A percentile compares a stretch with the other conserved stretches of the same genome.
Evolutionary conservation across 2,329 filamentous ascomycete genomes (phyloP).

Genomic region (Graphilbum ipis-grandicollis): DNA sequence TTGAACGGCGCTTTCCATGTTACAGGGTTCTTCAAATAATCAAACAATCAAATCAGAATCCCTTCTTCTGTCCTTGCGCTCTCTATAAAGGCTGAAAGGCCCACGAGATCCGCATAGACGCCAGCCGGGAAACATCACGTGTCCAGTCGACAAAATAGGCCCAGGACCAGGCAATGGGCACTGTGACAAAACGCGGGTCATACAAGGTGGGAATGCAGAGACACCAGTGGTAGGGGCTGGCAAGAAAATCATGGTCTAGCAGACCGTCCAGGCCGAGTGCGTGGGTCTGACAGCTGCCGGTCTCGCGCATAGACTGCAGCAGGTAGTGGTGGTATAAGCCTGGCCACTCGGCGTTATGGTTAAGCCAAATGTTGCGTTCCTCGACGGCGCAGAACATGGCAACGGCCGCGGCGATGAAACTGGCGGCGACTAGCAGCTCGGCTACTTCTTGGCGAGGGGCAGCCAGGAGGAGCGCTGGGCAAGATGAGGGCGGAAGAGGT

Average conservation of each 20-base stretch:
- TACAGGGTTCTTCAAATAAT: no score
- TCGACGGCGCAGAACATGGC: not conserved
- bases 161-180: not conserved
- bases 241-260: not conserved
- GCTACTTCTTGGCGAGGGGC: constrained; percentile 3
- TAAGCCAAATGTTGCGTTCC: constrained; percentile 7
- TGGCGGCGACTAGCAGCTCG: not conserved
- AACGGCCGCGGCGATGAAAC: not conserved
- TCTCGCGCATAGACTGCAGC: constrained; percentile 1
- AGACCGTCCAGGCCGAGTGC: not conserved
- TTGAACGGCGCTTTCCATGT: no score
- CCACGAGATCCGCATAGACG: not conserved
- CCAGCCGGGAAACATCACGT: not conserved
- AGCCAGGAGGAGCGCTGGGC: no score
- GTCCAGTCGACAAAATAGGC: not conserved
- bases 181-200: constrained; percentile 3
- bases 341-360: constrained; percentile 4
- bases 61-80: no score
- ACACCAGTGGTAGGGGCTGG: constrained; percentile 4
- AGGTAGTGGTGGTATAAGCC: constrained; percentile 4
- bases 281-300: not conserved
- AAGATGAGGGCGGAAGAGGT: no score
- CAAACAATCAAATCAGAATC: no score
- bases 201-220: constrained; percentile 3
- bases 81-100: no score